Evolutionary conservation across 2,329 filamentous ascomycete species (phyloP).

Genomic region (Aspergillus sp.): DNA sequence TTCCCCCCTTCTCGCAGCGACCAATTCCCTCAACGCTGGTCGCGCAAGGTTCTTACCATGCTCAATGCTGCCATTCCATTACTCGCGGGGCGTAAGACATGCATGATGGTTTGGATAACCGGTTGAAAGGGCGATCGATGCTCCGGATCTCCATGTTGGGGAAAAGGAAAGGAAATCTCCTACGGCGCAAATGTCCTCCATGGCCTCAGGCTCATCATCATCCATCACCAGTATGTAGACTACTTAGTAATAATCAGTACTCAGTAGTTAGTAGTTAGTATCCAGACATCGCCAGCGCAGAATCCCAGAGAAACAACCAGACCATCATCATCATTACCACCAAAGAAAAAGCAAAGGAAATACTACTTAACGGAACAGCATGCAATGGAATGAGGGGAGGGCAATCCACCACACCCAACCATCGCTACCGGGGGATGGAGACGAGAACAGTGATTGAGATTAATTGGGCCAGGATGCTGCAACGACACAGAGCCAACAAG

Average conservation of each 20-base stretch:
- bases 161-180: neutral
- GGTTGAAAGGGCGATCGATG: constrained; percentile 6
- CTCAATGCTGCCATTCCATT: constrained; percentile 3
- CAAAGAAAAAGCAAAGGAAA: neutral
- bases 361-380: neutral
- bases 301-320: too few species aligned
- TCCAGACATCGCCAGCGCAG: too few species aligned
- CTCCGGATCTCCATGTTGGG: neutral
- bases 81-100: constrained; percentile 7
- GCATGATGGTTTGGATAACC: constrained; percentile 6
- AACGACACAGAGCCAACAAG: constrained; percentile 12
- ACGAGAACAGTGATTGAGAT: neutral
- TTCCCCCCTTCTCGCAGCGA: neutral
- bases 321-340: neutral
- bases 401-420: neutral
- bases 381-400: too few species aligned
- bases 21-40: neutral
- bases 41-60: constrained; percentile 3
- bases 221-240: too few species aligned
- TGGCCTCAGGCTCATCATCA: neutral
- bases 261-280: too few species aligned
- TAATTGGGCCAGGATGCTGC: constrained; percentile 7
- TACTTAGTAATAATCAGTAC: too few species aligned
- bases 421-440: neutral
- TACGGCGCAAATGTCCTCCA: neutral